Conservation (phyloP, 2,329 filamentous ascomycete species). For the Periconia macrospinosa region DNA sequence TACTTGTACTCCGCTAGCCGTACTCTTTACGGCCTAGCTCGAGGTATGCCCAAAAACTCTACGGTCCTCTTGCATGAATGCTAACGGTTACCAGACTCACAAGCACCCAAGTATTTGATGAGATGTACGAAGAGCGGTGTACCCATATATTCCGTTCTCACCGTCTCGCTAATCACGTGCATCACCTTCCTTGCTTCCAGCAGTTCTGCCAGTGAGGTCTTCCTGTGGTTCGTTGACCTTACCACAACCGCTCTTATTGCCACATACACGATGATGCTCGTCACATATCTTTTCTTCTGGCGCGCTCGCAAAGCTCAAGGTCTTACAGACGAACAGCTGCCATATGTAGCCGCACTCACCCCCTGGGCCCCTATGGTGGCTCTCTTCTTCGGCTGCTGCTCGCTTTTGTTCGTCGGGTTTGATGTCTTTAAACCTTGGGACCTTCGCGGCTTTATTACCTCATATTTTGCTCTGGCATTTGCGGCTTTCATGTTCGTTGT, state of each 20-base stretch:
- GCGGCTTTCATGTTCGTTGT: slow-evolving; percentile 49
- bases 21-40: slow-evolving; percentile 50
- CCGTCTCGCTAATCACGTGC: slow-evolving; percentile 67
- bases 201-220: slow-evolving; percentile 64
- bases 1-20: slow-evolving; percentile 56
- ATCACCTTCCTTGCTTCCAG: slow-evolving; percentile 75
- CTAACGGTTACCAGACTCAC: slow-evolving; percentile 45
- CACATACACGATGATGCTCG: slow-evolving; percentile 50
- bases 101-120: slow-evolving; percentile 56
- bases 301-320: slow-evolving; percentile 48
- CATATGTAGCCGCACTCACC: slow-evolving; percentile 45
- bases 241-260: slow-evolving; percentile 67
- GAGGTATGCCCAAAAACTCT: slow-evolving; percentile 14
- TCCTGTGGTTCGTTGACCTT: slow-evolving; percentile 72
- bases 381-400: slow-evolving; percentile 54
- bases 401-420: slow-evolving; percentile 66
- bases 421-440: slow-evolving; percentile 53
- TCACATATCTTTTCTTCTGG: slow-evolving; percentile 61
- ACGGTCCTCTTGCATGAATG: neutral
- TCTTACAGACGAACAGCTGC: slow-evolving; percentile 50
- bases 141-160: slow-evolving; percentile 69
- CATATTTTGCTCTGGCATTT: slow-evolving; percentile 43
- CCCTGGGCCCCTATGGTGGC: neutral
- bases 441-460: slow-evolving; percentile 48
- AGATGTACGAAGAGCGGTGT: slow-evolving; percentile 63